A percentile compares a stretch with the other conserved stretches of the same genome.
Evolutionary conservation across 768 basidiomycete genomes (phyloP).

Genomic region (Naematelia encephala): DNA sequence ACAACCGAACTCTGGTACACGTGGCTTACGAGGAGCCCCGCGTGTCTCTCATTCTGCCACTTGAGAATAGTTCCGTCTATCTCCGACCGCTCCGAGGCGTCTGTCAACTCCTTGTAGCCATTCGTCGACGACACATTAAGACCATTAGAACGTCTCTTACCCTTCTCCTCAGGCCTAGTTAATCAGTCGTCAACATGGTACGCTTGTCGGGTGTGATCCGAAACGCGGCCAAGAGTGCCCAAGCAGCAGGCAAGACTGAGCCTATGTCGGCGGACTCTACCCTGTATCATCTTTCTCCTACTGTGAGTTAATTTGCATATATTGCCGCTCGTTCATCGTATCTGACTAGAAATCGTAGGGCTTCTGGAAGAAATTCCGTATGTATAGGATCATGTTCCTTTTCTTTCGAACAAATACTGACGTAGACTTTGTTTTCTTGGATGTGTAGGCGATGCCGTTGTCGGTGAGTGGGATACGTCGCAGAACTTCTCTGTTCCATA

Average conservation of each 20-base stretch:
- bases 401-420: conserved; percentile 1
- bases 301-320: conserved; percentile 27
- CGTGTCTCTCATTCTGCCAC: background rate
- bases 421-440: background rate
- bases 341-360: conserved; percentile 59
- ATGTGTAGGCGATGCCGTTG: conserved; percentile 69
- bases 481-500: too few relatives aligned
- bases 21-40: background rate
- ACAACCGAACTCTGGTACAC: background rate
- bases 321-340: background rate
- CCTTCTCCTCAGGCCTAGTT: too few relatives aligned
- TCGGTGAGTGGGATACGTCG: conserved; percentile 42
- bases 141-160: background rate
- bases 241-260: conserved; percentile 27
- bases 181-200: conserved; percentile 14
- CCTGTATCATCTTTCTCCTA: conserved; percentile 64
- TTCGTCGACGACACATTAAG: background rate
- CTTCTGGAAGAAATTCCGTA: conserved; percentile 96
- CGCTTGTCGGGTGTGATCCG: conserved; percentile 26
- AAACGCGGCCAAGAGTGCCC: conserved; percentile 27
- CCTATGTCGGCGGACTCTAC: conserved; percentile 71
- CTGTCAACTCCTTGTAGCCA: background rate
- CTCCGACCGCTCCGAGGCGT: background rate
- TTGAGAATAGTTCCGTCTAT: background rate
- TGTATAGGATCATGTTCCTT: too few relatives aligned